These are phyloP conservation scores for Lachnellula arida DNA, from an alignment of 2,329 filamentous ascomycete genomes.

Conservation along the genomic window DNA sequence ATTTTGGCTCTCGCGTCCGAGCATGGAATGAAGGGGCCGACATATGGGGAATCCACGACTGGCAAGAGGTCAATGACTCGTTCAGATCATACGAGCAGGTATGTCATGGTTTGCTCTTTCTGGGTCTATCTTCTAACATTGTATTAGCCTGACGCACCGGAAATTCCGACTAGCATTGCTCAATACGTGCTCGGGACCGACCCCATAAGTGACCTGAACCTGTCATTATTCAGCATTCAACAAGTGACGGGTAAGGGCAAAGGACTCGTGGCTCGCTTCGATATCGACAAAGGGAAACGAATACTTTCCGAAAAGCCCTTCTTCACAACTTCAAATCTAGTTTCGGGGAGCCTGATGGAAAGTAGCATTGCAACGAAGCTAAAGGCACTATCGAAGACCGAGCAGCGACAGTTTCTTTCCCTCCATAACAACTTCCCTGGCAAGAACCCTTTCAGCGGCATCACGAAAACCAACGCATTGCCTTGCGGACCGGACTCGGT, in stretches of 20 bases:
- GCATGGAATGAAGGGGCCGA: constrained; percentile 20
- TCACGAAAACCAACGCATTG: constrained; percentile 27
- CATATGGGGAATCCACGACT: constrained; percentile 17
- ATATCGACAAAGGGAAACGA: constrained; percentile 36
- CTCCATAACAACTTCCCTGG: constrained; percentile 27
- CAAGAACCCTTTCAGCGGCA: constrained; percentile 23
- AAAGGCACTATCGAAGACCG: constrained; percentile 4
- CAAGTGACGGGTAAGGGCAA: constrained; percentile 34
- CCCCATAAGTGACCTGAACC: constrained; percentile 3
- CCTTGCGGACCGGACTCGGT: constrained; percentile 22
- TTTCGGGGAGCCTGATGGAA: constrained; percentile 3
- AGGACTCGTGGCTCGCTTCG: constrained; percentile 35
- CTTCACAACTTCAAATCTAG: constrained; percentile 24
- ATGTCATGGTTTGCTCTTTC: constrained; percentile 2
- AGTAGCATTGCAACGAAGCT: constrained; percentile 8
- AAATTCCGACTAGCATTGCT: constrained; percentile 2
- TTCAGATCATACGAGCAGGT: constrained; percentile 28
- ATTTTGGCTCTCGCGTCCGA: constrained; percentile 24
- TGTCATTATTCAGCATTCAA: constrained; percentile 7
- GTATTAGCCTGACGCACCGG: constrained; percentile 3
- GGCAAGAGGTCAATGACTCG: constrained; percentile 22
- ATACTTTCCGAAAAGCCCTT: constrained; percentile 38
- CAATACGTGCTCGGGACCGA: constrained; percentile 3
- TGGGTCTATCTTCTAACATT: neutral
- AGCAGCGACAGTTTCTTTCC: constrained; percentile 19